Base-by-base conservation (phyloP, 805 yeast genomes). In the Hanseniaspora nectarophila region DNA sequence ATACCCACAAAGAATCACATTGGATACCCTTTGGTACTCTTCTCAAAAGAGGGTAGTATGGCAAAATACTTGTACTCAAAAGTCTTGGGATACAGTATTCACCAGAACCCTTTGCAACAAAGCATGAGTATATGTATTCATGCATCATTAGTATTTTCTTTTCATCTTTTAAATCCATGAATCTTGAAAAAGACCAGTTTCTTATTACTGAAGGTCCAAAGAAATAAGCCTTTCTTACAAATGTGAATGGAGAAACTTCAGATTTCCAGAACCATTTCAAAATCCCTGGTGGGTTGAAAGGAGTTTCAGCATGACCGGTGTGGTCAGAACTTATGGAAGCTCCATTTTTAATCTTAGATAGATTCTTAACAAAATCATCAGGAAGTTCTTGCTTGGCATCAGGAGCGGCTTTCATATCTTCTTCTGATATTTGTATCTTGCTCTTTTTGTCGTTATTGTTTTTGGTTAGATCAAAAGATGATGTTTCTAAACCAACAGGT, bases 401-500 rank as follows among this genome's bases (percentile, higher is more conserved):
- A 29, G 67, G 65, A n/a, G 60, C 63, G 49, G 37, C 7, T 6
- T 21, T 13, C n/a, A 51, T 45, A 12, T 18, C 34, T 10, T 16
- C 33, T 34, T 16, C 18, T 18, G 31, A 7, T 31, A 24, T 23
- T 16, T 31, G 5, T 9, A 24, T 33, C 12, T 12, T 23, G 0
- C 15, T 7, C 26, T 37, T 37, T 10, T 31, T 16, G 13, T 34
- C 42, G 21, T 56, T 52, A 21, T 40, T 20, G 15, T 26, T 4
- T 8, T 54, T 47, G 35, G 52, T 48, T 5, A 63, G 43, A 43
- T 65, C 67, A 55, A 58, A 65, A 4, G 56, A 74, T 49, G 78
- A 76, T 44, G 81, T 69, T 58, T 82, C 89, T 12, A 82, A 77
- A 0, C 89, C 89, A 7, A 83, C 88, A 0, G 89, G 89, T 49